Conservation (phyloP, 202 grass and related monocot genomes). For the Saccharum hybrid region DNA sequence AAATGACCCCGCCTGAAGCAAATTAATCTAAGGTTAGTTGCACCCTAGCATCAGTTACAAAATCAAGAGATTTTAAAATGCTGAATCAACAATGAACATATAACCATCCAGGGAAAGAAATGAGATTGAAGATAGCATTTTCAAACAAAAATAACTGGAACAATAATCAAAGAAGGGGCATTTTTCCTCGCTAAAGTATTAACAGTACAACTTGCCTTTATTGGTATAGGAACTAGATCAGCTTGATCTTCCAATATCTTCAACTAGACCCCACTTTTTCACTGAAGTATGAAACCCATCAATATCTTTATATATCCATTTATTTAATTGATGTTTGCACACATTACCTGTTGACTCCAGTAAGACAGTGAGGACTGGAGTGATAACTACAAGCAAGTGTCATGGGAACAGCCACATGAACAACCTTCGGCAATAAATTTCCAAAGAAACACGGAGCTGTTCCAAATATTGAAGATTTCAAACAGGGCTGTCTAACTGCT, state of each 20-base stretch:
- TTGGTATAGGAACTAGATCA: constrained; percentile 59
- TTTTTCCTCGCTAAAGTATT: not conserved
- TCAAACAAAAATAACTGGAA: not conserved
- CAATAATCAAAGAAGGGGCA: not conserved
- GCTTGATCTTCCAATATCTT: constrained; percentile 64
- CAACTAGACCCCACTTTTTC: constrained; percentile 67
- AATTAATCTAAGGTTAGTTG: not conserved
- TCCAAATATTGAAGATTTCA: constrained; percentile 40
- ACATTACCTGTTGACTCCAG: constrained; percentile 59
- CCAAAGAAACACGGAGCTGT: not conserved
- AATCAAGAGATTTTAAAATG: not conserved
- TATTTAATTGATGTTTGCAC: constrained; percentile 5
- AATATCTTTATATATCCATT: constrained; percentile 32
- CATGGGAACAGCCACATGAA: constrained; percentile 45
- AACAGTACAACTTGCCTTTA: constrained; percentile 52
- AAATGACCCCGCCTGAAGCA: too few relatives aligned
- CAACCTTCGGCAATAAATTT: constrained; percentile 36
- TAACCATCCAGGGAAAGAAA: not conserved
- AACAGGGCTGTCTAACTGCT: constrained; percentile 36
- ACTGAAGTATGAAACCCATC: constrained; percentile 52
- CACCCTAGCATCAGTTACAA: not conserved
- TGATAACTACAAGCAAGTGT: constrained; percentile 30
- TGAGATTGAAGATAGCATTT: not conserved
- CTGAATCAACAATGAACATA: not conserved
- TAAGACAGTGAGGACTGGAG: constrained; percentile 58